Evolutionary conservation across 73 alveolate genomes (phyloP).

Genomic region (Symbiodinium natans): DNA sequence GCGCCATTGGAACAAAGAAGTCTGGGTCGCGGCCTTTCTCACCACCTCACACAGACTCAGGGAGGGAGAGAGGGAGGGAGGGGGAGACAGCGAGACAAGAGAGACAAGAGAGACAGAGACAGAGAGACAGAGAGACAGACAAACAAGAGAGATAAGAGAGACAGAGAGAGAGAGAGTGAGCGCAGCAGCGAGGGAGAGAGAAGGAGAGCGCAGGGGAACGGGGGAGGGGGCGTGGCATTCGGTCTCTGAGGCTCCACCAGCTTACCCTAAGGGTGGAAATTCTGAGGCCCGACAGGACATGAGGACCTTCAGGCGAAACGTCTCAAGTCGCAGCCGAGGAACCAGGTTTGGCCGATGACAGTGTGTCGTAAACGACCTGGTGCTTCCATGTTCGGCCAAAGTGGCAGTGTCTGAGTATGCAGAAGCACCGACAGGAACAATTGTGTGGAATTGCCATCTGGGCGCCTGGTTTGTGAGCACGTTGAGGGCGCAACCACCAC

Average conservation of each 20-base stretch:
- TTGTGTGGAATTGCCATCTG: not conserved
- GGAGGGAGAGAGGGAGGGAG: not conserved
- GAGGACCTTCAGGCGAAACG: no score
- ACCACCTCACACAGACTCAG: not conserved
- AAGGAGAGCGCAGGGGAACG: no score
- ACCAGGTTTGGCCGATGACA: not conserved
- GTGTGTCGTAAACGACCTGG: not conserved
- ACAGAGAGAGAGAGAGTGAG: no score
- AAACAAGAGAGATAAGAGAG: no score
- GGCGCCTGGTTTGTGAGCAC: conserved; percentile 1
- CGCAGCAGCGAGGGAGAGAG: no score
- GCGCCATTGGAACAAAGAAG: conserved; percentile 54
- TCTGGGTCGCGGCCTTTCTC: not conserved
- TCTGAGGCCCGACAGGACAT: no score
- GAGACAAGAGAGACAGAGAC: no score
- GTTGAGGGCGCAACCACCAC: conserved; percentile 84
- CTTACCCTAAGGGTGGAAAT: no score
- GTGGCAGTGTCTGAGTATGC: not conserved
- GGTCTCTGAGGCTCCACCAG: no score
- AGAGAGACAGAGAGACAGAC: no score
- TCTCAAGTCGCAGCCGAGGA: not conserved
- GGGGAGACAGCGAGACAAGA: not conserved
- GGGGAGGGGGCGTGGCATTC: no score
- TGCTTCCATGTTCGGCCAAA: not conserved
- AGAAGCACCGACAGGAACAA: no score